Base-by-base conservation (phyloP, 768 basidiomycete genomes). In the Clitopilus passeckerianus region DNA sequence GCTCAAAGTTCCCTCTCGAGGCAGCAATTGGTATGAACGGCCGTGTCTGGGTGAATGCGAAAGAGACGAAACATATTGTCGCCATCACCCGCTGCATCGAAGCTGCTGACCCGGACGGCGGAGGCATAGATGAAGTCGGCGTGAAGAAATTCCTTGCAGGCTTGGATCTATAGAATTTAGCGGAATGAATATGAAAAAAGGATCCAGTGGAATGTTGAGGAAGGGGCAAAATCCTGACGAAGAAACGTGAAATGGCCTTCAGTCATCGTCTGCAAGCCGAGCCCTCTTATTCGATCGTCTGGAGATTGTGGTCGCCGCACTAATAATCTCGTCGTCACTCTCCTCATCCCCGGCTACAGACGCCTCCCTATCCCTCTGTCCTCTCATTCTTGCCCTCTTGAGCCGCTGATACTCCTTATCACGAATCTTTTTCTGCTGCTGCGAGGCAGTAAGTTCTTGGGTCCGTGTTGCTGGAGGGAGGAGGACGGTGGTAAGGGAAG, bases 1-100 rank as follows among this genome's bases (percentile, higher is more conserved):
- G 95, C 5, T 79, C 85, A 9, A 81, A 81, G 37, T 93, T 96
- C 67, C 91, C 93, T 7, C 80, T 97, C 53, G 95, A 98, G 66
- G 84, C 80, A 1, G 95, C 94, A 1, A 85, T 94, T 1, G 97
- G 97, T 0, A 77, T 91, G 71, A 99, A 99, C 68, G 96, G 95
- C 1, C 84, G 90, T 44, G 85, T 97, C 16, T 98, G 96, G 96
- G 72, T 98, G 64, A 89, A 80, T 60, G 77, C 93, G 6, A 86
- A 87, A 64, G 87, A 91, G 44, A 73, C 80, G 10, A 85, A 80
- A 63, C 86, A 91, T 65, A 88, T 85, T 9, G 90, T 98, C 55
- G 86, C 87, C 6, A 76, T 88, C 22, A 77, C 85, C 59, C 82
- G 91, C 53, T 91, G 92, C 67, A 87, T 98, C 37, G 88, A 94